Evolutionary conservation across 1,284 basidiomycete genomes (phyloP).

Genomic region (Boletellus deceptivus): DNA sequence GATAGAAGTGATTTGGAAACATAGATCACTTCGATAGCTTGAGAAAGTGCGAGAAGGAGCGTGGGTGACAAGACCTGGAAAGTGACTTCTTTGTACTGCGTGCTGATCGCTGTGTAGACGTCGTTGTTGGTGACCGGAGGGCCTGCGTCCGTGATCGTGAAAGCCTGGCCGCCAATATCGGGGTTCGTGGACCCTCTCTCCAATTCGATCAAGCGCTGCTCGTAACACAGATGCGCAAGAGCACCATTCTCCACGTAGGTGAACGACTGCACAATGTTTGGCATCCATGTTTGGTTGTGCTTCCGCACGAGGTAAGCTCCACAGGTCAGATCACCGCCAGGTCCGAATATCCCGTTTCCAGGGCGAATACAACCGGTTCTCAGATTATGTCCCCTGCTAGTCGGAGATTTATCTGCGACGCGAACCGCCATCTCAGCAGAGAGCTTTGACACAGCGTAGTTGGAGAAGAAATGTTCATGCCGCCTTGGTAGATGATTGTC

Average conservation of each 20-base stretch:
- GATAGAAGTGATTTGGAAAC: conserved; percentile 42
- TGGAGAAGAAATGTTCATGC: conserved; percentile 63
- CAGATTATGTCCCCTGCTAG: conserved; percentile 37
- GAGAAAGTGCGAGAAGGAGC: conserved; percentile 50
- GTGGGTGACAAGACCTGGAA: conserved; percentile 58
- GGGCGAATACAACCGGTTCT: conserved; percentile 71
- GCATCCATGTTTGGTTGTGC: conserved; percentile 62
- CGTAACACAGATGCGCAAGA: conserved; percentile 67
- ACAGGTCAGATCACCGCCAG: conserved; percentile 66
- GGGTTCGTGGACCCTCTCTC: conserved; percentile 43
- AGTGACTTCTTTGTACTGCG: conserved; percentile 45
- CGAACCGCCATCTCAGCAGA: conserved; percentile 54
- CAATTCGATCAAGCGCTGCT: conserved; percentile 57
- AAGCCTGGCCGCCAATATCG: conserved; percentile 70
- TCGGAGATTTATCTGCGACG: conserved; percentile 45
- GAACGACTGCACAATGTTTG: conserved; percentile 57
- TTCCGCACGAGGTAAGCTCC: conserved; percentile 59
- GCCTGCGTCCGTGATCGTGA: conserved; percentile 61
- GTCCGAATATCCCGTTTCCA: conserved; percentile 71
- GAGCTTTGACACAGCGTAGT: conserved; percentile 63
- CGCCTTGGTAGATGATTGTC: conserved; percentile 43
- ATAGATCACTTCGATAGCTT: conserved; percentile 56
- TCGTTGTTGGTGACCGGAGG: conserved; percentile 61
- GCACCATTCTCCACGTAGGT: conserved; percentile 73
- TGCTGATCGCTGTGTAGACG: too few relatives aligned